phyloP scores from a whole-genome alignment of 108 stramenopile species.

The Fragilariopsis cylindrus region DNA sequence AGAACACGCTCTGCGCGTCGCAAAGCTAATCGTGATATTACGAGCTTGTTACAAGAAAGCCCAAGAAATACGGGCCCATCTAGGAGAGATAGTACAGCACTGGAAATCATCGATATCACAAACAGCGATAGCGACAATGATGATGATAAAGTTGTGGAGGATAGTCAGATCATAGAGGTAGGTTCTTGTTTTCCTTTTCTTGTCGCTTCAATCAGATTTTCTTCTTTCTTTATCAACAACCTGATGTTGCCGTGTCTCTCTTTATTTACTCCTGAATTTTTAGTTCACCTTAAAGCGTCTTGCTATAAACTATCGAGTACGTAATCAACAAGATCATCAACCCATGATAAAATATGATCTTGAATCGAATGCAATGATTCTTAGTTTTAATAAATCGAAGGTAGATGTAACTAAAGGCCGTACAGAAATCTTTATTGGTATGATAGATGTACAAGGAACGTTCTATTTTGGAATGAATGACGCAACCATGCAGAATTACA shows the following conservation, averaged over 20 bases:
- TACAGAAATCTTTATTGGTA: slow-evolving; percentile 19
- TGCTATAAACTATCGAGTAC: slow-evolving; percentile 51
- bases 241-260: background rate
- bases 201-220: background rate
- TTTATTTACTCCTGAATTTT: background rate
- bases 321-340: slow-evolving; percentile 27
- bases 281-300: slow-evolving; percentile 51
- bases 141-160: background rate
- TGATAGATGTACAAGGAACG: slow-evolving; percentile 45
- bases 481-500: background rate
- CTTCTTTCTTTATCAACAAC: background rate
- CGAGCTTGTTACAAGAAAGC: background rate
- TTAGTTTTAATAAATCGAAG: slow-evolving; percentile 12
- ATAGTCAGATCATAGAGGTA: background rate
- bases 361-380: slow-evolving; percentile 30
- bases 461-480: slow-evolving; percentile 31
- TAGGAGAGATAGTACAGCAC: background rate
- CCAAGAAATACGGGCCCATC: background rate
- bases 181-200: background rate
- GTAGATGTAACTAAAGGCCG: background rate
- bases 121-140: slow-evolving; percentile 30
- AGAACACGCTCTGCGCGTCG: too few relatives aligned
- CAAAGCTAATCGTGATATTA: background rate
- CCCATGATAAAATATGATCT: slow-evolving; percentile 19
- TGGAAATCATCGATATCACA: slow-evolving; percentile 6